These are phyloP conservation scores for Pichia sp. DNA, from an alignment of 1,139 yeast genomes.

Conservation along the genomic window DNA sequence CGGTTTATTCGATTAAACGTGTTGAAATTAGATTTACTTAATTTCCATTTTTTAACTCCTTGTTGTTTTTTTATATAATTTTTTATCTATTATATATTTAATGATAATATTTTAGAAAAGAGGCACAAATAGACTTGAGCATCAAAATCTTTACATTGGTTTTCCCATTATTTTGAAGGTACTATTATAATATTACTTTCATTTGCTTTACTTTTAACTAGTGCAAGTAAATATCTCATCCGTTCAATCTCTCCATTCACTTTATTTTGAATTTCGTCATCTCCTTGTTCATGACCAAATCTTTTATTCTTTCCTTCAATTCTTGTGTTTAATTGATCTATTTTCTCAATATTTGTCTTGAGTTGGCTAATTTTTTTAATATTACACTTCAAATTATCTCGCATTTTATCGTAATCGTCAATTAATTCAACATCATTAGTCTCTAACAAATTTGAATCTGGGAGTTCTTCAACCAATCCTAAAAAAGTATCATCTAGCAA, in stretches of 20 bases:
- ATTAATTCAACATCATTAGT: slow-evolving; percentile 19
- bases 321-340: slow-evolving; percentile 13
- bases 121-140: too few species aligned
- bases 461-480: slow-evolving; percentile 26
- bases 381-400: slow-evolving; percentile 16
- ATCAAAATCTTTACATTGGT: too few species aligned
- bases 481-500: slow-evolving; percentile 19
- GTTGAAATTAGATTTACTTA: background rate
- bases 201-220: background rate
- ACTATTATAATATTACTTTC: background rate
- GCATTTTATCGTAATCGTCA: slow-evolving; percentile 18
- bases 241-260: slow-evolving; percentile 6
- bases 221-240: slow-evolving; percentile 7
- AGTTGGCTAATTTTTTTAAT: slow-evolving; percentile 13
- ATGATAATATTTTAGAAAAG: too few species aligned
- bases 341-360: slow-evolving; percentile 17
- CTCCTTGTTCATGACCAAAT: background rate
- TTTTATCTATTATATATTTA: background rate
- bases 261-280: background rate
- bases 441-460: slow-evolving; percentile 20
- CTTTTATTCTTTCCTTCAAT: background rate
- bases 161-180: too few species aligned
- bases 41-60: too few species aligned
- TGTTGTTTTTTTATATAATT: background rate
- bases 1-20: slow-evolving; percentile 33